Conservation (phyloP, 1,284 basidiomycete genomes). For the Tetrapyrgos nigripes region DNA sequence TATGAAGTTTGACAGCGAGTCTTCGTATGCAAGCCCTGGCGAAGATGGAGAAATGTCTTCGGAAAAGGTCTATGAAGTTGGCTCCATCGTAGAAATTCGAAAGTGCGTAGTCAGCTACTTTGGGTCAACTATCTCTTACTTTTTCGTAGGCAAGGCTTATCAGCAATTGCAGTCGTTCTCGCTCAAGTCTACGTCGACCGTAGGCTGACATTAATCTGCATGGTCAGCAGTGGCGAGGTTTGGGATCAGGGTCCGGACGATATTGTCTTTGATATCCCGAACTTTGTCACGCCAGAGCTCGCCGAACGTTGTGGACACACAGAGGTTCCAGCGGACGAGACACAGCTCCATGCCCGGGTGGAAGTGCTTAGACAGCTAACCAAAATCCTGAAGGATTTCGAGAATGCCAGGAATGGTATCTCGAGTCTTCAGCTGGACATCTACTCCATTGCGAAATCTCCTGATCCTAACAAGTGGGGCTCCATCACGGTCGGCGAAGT, state of each 20-base stretch:
- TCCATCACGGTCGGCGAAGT: conserved; percentile 56
- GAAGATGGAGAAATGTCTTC: conserved; percentile 23
- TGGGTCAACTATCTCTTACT: conserved; percentile 1
- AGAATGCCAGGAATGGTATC: conserved; percentile 45
- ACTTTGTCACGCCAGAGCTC: conserved; percentile 53
- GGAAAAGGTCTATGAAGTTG: conserved; percentile 38
- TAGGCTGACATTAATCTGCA: conserved; percentile 42
- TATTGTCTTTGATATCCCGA: conserved; percentile 63
- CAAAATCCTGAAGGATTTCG: conserved; percentile 51
- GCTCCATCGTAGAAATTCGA: conserved; percentile 67
- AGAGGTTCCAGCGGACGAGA: conserved; percentile 31
- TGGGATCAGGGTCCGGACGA: conserved; percentile 54
- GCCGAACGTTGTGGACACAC: conserved; percentile 53
- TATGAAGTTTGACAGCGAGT: not conserved
- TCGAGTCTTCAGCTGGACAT: conserved; percentile 35
- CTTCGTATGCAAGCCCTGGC: conserved; percentile 1
- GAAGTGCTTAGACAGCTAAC: conserved; percentile 61
- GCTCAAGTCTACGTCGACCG: conserved; percentile 42
- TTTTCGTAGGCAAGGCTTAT: not conserved
- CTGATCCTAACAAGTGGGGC: conserved; percentile 55
- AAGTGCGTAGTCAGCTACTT: conserved; percentile 44
- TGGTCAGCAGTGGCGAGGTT: conserved; percentile 58
- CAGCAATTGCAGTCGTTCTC: conserved; percentile 49
- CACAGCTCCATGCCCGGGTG: conserved; percentile 61
- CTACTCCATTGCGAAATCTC: conserved; percentile 53